phyloP scores from a whole-genome alignment of 305 asterid species.

The Lippia alba region DNA sequence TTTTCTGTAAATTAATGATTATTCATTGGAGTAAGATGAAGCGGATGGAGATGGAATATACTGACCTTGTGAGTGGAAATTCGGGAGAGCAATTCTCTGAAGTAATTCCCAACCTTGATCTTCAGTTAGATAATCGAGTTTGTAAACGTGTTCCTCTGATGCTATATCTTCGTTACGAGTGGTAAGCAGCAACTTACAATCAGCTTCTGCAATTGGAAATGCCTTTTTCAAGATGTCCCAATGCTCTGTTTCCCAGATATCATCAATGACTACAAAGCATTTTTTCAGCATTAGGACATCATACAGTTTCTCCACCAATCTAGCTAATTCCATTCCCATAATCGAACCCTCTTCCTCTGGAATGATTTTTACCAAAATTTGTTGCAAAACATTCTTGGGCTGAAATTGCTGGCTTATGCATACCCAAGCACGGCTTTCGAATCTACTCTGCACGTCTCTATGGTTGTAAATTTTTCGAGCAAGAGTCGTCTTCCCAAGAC shows the following conservation, averaged over 20 bases:
- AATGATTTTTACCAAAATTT: slow-evolving; percentile 16
- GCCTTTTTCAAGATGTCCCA: slow-evolving; percentile 2
- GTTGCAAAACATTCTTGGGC: not conserved
- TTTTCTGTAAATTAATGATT: too few relatives aligned
- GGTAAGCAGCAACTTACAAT: slow-evolving; percentile 8
- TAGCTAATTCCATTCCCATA: not conserved
- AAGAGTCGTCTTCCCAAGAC: slow-evolving; percentile 38
- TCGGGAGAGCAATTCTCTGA: slow-evolving; percentile 16
- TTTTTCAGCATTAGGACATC: not conserved
- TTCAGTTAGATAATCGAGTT: slow-evolving; percentile 2
- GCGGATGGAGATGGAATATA: too few relatives aligned
- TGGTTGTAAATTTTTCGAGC: slow-evolving; percentile 27
- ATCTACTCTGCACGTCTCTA: not conserved
- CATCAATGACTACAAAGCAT: slow-evolving; percentile 22
- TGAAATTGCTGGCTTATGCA: slow-evolving; percentile 11
- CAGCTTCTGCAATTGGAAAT: not conserved
- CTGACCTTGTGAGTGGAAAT: too few relatives aligned
- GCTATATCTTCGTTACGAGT: slow-evolving; percentile 17
- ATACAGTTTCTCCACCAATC: not conserved
- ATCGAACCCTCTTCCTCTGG: not conserved
- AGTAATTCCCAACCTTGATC: slow-evolving; percentile 32
- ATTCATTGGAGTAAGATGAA: too few relatives aligned
- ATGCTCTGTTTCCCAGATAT: slow-evolving; percentile 13
- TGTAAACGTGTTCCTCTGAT: not conserved
- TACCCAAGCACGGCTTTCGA: slow-evolving; percentile 22